Conservation (phyloP, 2,329 filamentous ascomycete genomes). For the Fusarium chaquense region DNA sequence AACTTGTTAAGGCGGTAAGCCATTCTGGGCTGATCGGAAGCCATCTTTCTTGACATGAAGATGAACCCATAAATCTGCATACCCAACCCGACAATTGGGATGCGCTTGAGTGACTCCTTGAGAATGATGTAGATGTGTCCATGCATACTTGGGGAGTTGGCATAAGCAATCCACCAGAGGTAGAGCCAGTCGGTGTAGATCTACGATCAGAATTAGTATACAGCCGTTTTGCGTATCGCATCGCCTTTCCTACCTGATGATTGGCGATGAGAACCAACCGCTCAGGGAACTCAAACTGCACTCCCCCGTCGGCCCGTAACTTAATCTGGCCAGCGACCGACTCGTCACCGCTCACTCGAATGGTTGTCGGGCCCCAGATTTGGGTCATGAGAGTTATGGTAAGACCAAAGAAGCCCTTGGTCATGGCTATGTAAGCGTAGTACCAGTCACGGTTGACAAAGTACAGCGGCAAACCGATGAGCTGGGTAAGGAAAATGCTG, state of each 20-base stretch:
- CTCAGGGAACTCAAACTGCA: conserved; percentile 84
- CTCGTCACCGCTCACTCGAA: conserved; percentile 85
- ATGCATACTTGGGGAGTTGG: conserved; percentile 78
- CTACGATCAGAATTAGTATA: conserved; percentile 49
- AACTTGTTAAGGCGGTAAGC: conserved; percentile 79
- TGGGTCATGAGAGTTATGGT: conserved; percentile 83
- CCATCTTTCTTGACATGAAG: conserved; percentile 91
- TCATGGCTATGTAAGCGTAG: conserved; percentile 88
- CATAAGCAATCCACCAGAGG: conserved; percentile 94
- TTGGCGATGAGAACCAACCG: conserved; percentile 87
- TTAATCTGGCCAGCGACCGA: conserved; percentile 81
- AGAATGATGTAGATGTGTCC: conserved; percentile 91
- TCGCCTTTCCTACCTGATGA: conserved; percentile 71
- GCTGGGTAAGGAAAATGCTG: conserved; percentile 77
- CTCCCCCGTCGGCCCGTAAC: conserved; percentile 75
- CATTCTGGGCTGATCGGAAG: conserved; percentile 80
- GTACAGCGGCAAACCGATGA: conserved; percentile 82
- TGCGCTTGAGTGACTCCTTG: conserved; percentile 85
- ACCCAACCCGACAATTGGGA: conserved; percentile 82
- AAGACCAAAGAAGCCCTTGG: conserved; percentile 85
- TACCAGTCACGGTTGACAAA: conserved; percentile 81
- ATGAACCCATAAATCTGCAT: conserved; percentile 92
- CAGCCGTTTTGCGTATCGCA: not conserved
- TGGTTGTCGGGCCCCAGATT: conserved; percentile 86
- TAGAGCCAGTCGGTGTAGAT: conserved; percentile 95